phyloP scores from a whole-genome alignment of 352 stramenopile species.

The Pythium grandisporangium region DNA sequence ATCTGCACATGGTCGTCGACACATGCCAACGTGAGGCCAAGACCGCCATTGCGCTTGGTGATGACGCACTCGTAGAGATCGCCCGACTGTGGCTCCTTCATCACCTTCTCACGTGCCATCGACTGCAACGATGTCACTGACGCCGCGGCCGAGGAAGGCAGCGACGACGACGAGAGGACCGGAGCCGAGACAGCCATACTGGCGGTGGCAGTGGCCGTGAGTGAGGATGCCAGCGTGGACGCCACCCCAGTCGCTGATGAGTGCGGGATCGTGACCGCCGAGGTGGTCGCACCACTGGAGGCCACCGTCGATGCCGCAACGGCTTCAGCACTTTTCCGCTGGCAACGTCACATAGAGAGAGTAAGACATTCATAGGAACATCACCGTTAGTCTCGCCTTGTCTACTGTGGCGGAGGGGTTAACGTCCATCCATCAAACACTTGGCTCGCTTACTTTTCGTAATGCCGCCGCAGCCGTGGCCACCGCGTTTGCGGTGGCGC shows the following conservation, averaged over 20 bases:
- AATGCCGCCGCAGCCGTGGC: too few relatives aligned
- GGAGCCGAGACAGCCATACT: neutral
- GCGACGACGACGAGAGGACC: neutral
- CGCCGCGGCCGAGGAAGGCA: slow-evolving; percentile 12
- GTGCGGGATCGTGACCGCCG: too few relatives aligned
- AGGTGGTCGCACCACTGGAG: too few relatives aligned
- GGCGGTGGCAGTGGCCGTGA: slow-evolving; percentile 1
- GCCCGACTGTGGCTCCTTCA: slow-evolving; percentile 73
- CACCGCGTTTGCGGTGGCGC: too few relatives aligned
- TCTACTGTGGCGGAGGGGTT: too few relatives aligned
- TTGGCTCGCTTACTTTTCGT: too few relatives aligned
- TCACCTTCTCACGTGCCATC: slow-evolving; percentile 58
- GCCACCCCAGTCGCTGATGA: too few relatives aligned
- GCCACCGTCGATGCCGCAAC: too few relatives aligned
- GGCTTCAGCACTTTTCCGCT: slow-evolving; percentile 1
- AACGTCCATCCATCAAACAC: too few relatives aligned
- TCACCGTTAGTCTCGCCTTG: too few relatives aligned
- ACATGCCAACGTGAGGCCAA: slow-evolving; percentile 66
- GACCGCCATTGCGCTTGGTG: slow-evolving; percentile 66
- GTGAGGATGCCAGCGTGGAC: slow-evolving; percentile 2
- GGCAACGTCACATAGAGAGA: too few relatives aligned
- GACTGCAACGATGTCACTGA: slow-evolving; percentile 17
- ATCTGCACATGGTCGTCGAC: slow-evolving; percentile 83
- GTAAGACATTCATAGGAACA: too few relatives aligned
- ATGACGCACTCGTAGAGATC: slow-evolving; percentile 83